A percentile compares a stretch with the other conserved stretches of the same genome.
Evolutionary conservation across 139 green algal genomes (phyloP).

Genomic region (Chlorella vulgaris): DNA sequence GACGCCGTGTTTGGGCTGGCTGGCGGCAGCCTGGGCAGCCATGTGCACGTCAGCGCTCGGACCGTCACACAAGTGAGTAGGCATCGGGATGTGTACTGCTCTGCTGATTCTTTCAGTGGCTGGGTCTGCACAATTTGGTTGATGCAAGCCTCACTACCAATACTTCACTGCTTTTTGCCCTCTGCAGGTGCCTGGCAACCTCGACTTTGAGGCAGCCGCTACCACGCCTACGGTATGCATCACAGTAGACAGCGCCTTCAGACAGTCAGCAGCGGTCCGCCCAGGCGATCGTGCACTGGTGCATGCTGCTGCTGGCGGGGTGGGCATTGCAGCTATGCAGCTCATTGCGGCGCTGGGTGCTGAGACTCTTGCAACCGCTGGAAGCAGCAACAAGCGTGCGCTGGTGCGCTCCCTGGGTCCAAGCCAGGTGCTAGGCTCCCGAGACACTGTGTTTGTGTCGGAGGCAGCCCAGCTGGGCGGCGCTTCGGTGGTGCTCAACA

Average conservation of each 20-base stretch:
- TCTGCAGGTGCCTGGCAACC: conserved; percentile 58
- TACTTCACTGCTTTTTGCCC: neutral
- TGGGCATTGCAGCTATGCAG: conserved; percentile 80
- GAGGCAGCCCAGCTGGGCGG: conserved; percentile 16
- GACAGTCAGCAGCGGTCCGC: conserved; percentile 44
- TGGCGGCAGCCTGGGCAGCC: conserved; percentile 70
- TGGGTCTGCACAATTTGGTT: neutral
- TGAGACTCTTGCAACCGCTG: conserved; percentile 63
- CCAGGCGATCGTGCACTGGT: conserved; percentile 67
- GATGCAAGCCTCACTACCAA: neutral
- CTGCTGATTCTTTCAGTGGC: too few species aligned
- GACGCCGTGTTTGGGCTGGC: conserved; percentile 83
- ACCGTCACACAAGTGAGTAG: conserved; percentile 54
- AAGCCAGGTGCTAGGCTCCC: conserved; percentile 46
- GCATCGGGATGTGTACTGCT: too few species aligned
- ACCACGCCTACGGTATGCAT: conserved; percentile 84
- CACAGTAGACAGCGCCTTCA: conserved; percentile 72
- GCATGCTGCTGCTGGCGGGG: conserved; percentile 80
- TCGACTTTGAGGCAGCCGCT: conserved; percentile 75
- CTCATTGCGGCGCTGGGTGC: conserved; percentile 50
- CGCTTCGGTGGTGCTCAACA: conserved; percentile 73
- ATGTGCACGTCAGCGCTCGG: conserved; percentile 60
- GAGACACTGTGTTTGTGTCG: conserved; percentile 65
- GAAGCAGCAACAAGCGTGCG: conserved; percentile 72
- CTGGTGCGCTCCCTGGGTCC: conserved; percentile 66